These are phyloP conservation scores for Saraca asoca DNA, from an alignment of 331 rosid genomes.

Conservation along the genomic window DNA sequence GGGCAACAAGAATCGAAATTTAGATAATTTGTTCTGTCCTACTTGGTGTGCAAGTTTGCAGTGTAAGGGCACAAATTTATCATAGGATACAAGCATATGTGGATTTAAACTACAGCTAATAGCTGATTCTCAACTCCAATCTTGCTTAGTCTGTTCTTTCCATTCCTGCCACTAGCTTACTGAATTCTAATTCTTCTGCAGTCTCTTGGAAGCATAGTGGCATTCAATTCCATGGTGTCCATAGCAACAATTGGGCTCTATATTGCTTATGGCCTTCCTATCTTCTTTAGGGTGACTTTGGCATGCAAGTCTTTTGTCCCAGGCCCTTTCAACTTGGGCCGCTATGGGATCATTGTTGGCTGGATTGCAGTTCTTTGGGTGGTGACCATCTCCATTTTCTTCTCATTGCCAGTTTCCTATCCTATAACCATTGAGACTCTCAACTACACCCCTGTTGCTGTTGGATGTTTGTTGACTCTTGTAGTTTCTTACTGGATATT, in stretches of 20 bases:
- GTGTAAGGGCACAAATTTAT: background rate
- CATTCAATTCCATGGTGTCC: conserved; percentile 92
- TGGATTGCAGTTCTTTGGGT: conserved; percentile 92
- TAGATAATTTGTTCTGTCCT: background rate
- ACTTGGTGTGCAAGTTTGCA: background rate
- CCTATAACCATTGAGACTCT: conserved; percentile 71
- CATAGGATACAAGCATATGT: background rate
- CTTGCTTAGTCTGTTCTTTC: background rate
- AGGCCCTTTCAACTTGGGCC: conserved; percentile 86
- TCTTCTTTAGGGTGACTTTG: conserved; percentile 82
- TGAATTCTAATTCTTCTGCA: conserved; percentile 41
- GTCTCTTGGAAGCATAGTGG: conserved; percentile 95
- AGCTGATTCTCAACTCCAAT: too few relatives aligned
- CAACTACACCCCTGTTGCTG: conserved; percentile 91
- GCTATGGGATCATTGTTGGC: conserved; percentile 63
- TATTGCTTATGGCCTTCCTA: conserved; percentile 88
- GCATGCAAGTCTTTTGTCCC: conserved; percentile 62
- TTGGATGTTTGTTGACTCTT: conserved; percentile 67
- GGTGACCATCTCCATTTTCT: conserved; percentile 65
- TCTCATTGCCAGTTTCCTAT: conserved; percentile 80
- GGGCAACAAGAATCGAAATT: background rate
- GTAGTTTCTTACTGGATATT: conserved; percentile 66
- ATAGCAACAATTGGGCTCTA: conserved; percentile 84
- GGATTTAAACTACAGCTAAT: background rate
- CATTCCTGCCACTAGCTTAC: conserved; percentile 5